Evolutionary conservation across 2,329 filamentous ascomycete species (phyloP).

Genomic region (Fusarium verticillioides): DNA sequence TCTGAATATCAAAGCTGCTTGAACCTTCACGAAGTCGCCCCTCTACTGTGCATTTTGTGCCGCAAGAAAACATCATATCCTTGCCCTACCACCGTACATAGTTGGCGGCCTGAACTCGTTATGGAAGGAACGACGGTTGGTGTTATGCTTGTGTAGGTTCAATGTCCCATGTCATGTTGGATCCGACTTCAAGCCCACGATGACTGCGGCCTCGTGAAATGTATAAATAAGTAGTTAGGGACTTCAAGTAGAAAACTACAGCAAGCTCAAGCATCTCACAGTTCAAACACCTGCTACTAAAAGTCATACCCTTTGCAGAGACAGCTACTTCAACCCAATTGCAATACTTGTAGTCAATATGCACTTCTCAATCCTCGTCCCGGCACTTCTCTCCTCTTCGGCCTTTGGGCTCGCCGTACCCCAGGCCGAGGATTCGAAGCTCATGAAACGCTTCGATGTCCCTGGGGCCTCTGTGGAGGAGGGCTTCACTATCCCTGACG

Average conservation of each 20-base stretch:
- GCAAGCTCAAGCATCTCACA: neutral
- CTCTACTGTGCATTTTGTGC: neutral
- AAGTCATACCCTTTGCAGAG: neutral
- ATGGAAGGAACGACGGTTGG: neutral
- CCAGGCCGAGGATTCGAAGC: neutral
- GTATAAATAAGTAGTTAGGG: neutral
- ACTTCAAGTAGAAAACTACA: neutral
- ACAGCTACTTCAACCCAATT: neutral
- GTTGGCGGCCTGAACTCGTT: neutral
- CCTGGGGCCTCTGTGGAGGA: neutral
- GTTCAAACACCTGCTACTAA: neutral
- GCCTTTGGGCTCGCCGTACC: neutral
- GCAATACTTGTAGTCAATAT: neutral
- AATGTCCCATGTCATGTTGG: neutral
- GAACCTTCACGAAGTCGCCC: accelerated
- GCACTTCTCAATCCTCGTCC: neutral
- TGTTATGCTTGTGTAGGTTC: neutral
- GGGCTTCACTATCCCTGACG: neutral
- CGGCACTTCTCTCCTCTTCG: neutral
- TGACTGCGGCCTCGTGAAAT: neutral
- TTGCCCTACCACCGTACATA: neutral
- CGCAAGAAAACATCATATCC: neutral
- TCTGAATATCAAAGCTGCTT: neutral
- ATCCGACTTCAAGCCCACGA: too few species aligned
- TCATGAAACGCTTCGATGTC: neutral